Evolutionary conservation across 2,329 filamentous ascomycete species (phyloP), one percentile per base, ranked within the genome.

Genomic region (Sporothrix luriei): DNA sequence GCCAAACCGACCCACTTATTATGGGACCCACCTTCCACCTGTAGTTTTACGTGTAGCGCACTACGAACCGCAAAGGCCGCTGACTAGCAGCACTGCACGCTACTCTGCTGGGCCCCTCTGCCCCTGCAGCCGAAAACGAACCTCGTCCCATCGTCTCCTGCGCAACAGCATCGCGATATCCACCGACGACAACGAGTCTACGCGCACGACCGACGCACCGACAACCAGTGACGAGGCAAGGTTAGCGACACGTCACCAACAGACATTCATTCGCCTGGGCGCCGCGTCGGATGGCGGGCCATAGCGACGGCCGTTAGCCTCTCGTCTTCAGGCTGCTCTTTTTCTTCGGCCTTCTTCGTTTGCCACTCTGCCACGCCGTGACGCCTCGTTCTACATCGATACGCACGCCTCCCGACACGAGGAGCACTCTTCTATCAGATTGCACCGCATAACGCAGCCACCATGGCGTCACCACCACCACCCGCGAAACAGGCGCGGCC

Each of bases 401-500:
- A 14, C 38, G 21, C 40, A 64, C 59, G 2, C 19, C 54, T 57
- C 16, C 40, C 38, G 57, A 24, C n/a, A 26, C 38, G 21, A 19
- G 2, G n/a, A 43, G 43, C 57, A 6, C 46, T 14, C 61, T 38
- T 19, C 16, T 33, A 7, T 26, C 51, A 38, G 33, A 11, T 29
- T 14, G 14, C 49, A 19, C 29, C 29, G 40, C 65, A 29, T 2
- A 6, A 49, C 21, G 16, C 24, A n/a, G 40, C 7, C 69, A 49
- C 11, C 16, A 74, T 74, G 72, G 51, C 72, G 2, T 71, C 72
- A 14, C 70, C 73, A 40, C 71, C 73, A 2, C 69, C 73, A 1
- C 61, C 55, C 3, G 55, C 54, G 19, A 73, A 73, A 66, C 61
- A 68, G 4, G 57, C 68, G 10, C 65, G 71, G 59, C 71, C 72